Conservation (phyloP, 2,329 filamentous ascomycete species). For the Botryotinia narcissicola region DNA sequence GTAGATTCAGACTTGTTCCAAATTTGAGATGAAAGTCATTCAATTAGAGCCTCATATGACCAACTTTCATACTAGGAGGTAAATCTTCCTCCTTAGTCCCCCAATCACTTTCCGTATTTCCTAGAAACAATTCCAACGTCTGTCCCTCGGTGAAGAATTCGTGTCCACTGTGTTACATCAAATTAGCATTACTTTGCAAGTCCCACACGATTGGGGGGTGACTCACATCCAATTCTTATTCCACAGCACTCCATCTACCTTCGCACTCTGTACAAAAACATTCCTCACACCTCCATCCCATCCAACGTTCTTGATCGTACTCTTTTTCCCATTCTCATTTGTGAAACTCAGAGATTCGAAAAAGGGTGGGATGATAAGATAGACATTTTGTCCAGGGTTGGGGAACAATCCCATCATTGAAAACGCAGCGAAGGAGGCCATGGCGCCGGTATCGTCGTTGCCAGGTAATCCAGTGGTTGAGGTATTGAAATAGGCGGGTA, state of each 20-base stretch:
- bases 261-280: constrained; percentile 64
- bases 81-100: constrained; percentile 57
- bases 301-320: constrained; percentile 57
- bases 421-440: constrained; percentile 41
- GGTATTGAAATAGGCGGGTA: constrained; percentile 60
- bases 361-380: constrained; percentile 66
- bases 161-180: constrained; percentile 44
- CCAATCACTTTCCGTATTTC: constrained; percentile 60
- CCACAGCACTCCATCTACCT: constrained; percentile 57
- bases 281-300: constrained; percentile 58
- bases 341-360: constrained; percentile 59
- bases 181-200: not conserved
- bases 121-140: constrained; percentile 60
- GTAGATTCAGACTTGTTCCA: fast-evolving
- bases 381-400: constrained; percentile 66
- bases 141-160: constrained; percentile 65
- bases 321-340: constrained; percentile 57
- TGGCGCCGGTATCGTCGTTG: constrained; percentile 68
- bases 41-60: not conserved
- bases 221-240: constrained; percentile 59
- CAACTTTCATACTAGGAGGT: constrained; percentile 51
- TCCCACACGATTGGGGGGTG: not conserved
- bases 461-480: constrained; percentile 61
- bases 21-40: not conserved
- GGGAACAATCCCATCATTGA: constrained; percentile 52